These are phyloP conservation scores for Pythium graminicola DNA, from an alignment of 352 stramenopile genomes.

Conservation along the genomic window DNA sequence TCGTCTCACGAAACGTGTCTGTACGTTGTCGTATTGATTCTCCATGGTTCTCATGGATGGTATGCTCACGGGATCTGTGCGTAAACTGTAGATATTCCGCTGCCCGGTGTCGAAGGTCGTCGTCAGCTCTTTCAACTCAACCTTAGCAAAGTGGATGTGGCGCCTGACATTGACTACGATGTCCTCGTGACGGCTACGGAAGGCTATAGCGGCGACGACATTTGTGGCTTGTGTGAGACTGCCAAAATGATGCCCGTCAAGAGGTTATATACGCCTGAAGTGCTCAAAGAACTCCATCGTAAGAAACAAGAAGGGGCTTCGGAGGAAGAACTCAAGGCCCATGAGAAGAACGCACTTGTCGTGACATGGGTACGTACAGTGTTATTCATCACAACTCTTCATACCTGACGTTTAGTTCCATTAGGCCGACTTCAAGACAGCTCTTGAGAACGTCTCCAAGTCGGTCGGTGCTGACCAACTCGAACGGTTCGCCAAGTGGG, in stretches of 20 bases:
- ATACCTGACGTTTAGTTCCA: not conserved
- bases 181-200: conserved; percentile 63
- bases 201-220: conserved; percentile 40
- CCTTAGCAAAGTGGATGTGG: conserved; percentile 67
- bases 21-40: not conserved
- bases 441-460: conserved; percentile 75
- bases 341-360: conserved; percentile 56
- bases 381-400: not conserved
- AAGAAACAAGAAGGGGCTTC: conserved; percentile 52
- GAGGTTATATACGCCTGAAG: conserved; percentile 34
- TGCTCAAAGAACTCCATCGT: conserved; percentile 40
- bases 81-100: conserved; percentile 33
- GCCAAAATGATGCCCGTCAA: conserved; percentile 50
- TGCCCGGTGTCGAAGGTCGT: conserved; percentile 36
- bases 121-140: conserved; percentile 74
- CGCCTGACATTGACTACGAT: conserved; percentile 70
- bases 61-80: not conserved
- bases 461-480: conserved; percentile 74
- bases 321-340: conserved; percentile 43
- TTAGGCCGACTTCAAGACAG: conserved; percentile 54
- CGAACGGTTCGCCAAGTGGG: conserved; percentile 67
- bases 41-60: not conserved
- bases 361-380: conserved; percentile 33
- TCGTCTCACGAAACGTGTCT: conserved; percentile 91
- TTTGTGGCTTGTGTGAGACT: conserved; percentile 39